Base-by-base conservation (phyloP, 2,329 filamentous ascomycete genomes). In the Bretziella fagacearum region DNA sequence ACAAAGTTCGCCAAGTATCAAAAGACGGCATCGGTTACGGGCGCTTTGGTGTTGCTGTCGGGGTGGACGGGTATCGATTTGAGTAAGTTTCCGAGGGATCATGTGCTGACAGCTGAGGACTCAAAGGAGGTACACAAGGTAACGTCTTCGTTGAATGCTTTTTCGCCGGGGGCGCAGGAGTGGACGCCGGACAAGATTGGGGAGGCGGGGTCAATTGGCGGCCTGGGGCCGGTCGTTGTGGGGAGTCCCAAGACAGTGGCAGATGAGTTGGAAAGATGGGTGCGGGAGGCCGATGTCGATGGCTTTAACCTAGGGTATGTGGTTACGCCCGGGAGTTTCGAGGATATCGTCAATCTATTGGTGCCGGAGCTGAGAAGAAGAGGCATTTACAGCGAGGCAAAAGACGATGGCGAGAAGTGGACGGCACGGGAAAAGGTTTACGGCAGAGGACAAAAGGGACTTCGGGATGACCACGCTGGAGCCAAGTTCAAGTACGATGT, bases 21-120 rank as follows among this genome's bases (percentile, higher is more conserved):
- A 54, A 68, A 67, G 52, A 66, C 77, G 53, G 71, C 68, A 1
- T 70, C 66, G 0, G 65, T 67, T 0, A 59, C 73, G 13, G 73
- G 71, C 0, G 72, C 70, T 0, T 58, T 77, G 1, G 73, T 73
- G 0, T 60, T 75, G 0, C 70, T 74, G 51, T 68, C 65, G 32
- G 71, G 71, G 1, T 75, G 70, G 69, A 74, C 72, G 0, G 74
- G 74, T 0, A 74, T 78, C 49, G 73, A 78, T 54, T 62, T 77
- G 13, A 72, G 68, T 3, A 65, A 65, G 53, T 65, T 77, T 35
- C 70, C 72, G 0, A 55, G 77, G 0, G 74, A 78, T 51, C 65
- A 77, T 52, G 70, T 73, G 13, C 63, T 79, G 51, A 70, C 66
- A 0, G 65, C 66, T 0, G 68, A 65, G 2, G 70, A 77, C 51